phyloP scores from a whole-genome alignment of 306 rosid species.

The Prunus mongolica region DNA sequence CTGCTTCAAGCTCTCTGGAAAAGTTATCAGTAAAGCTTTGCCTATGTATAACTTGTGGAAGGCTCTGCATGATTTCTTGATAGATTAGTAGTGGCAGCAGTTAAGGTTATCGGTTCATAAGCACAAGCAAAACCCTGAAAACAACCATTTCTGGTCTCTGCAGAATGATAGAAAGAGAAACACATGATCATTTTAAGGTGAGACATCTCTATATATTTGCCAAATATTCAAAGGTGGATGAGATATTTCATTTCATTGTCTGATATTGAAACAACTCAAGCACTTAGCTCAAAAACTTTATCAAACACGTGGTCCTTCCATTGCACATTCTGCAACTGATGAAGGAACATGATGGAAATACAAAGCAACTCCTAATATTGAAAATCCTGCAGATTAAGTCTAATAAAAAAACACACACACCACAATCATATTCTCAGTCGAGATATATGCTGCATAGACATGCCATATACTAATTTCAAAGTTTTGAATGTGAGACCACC shows the following conservation, averaged over 20 bases:
- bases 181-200: not conserved
- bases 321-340: not conserved
- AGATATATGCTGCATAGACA: too few relatives aligned
- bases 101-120: too few relatives aligned
- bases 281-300: not conserved
- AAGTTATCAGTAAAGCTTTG: too few relatives aligned
- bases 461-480: constrained; percentile 12
- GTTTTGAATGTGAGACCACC: constrained; percentile 30
- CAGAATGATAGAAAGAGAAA: not conserved
- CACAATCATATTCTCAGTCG: too few relatives aligned
- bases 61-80: too few relatives aligned
- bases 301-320: not conserved
- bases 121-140: too few relatives aligned
- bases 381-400: not conserved
- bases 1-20: not conserved
- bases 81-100: not conserved
- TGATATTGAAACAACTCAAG: not conserved
- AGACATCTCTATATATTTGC: too few relatives aligned
- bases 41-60: too few relatives aligned
- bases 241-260: not conserved
- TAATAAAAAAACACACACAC: not conserved
- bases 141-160: not conserved
- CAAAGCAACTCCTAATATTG: not conserved
- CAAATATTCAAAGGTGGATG: not conserved
- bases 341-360: not conserved